phyloP scores from a whole-genome alignment of 2,329 filamentous ascomycete species.

The Alternaria arbusti region DNA sequence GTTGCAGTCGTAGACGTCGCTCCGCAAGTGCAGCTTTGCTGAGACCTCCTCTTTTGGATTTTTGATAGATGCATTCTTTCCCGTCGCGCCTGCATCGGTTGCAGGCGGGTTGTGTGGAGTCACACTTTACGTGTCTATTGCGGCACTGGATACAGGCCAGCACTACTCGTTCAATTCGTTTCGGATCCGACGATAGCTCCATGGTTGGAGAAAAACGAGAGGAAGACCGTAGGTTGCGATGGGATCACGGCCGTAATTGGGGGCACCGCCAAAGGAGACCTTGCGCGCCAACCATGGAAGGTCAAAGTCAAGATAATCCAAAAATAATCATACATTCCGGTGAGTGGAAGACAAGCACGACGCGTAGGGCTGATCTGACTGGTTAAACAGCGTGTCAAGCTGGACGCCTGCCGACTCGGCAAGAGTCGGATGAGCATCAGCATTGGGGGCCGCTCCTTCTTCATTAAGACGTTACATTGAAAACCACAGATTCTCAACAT shows the following conservation, averaged over 20 bases:
- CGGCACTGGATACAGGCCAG: conserved; percentile 44
- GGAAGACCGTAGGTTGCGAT: not conserved
- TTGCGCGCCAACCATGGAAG: not conserved
- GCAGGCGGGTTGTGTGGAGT: conserved; percentile 39
- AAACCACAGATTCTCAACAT: not conserved
- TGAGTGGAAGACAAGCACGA: not conserved
- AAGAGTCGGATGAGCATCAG: not conserved
- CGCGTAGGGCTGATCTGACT: not conserved
- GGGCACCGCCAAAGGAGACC: not conserved
- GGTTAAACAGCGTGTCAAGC: not conserved
- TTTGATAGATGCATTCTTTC: conserved; percentile 43
- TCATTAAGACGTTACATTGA: not conserved
- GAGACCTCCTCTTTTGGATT: conserved; percentile 43
- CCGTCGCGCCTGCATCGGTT: conserved; percentile 41
- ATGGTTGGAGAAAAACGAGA: conserved; percentile 12
- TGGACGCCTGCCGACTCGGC: not conserved
- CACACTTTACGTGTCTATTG: conserved; percentile 44
- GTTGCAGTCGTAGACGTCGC: conserved; percentile 34
- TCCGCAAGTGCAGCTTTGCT: conserved; percentile 42
- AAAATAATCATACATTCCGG: not conserved
- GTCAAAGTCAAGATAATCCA: not conserved
- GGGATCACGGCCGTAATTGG: not conserved
- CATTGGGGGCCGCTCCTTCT: not conserved
- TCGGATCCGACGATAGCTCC: conserved; percentile 24
- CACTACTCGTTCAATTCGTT: conserved; percentile 36